phyloP scores from a whole-genome alignment of 345 rosid species.

The Isatis tinctoria region DNA sequence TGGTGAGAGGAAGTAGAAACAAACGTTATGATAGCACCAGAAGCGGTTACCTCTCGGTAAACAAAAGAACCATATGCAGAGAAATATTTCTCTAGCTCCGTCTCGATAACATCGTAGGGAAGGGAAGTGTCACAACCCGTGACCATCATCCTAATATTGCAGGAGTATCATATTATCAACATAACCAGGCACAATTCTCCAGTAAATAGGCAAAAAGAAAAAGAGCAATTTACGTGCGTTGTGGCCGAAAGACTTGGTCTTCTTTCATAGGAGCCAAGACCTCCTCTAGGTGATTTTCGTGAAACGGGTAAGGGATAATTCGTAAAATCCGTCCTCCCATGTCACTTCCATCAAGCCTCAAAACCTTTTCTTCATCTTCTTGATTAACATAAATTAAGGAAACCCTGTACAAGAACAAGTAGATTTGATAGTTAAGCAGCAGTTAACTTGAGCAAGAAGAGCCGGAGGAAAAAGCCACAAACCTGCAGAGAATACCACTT shows the following conservation, averaged over 20 bases:
- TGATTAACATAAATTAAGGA: not conserved
- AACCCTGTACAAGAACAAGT: not conserved
- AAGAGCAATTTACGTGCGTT: not conserved
- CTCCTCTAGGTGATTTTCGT: not conserved
- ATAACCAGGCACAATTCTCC: too few relatives aligned
- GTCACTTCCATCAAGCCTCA: not conserved
- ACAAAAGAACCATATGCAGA: too few relatives aligned
- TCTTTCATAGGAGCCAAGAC: not conserved
- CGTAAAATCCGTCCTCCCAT: not conserved
- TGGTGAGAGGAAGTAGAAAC: too few relatives aligned
- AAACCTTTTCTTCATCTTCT: not conserved
- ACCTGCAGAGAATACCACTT: not conserved
- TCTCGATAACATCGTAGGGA: too few relatives aligned
- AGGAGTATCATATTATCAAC: too few relatives aligned
- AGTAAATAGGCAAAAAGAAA: not conserved
- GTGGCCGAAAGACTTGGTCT: not conserved
- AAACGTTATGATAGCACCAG: too few relatives aligned
- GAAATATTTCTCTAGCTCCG: too few relatives aligned
- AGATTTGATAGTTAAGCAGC: not conserved
- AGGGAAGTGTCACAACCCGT: too few relatives aligned
- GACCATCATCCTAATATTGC: too few relatives aligned
- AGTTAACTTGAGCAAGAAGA: not conserved
- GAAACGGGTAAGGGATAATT: not conserved
- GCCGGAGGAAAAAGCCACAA: not conserved
- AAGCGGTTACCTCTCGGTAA: too few relatives aligned